A percentile compares a stretch with the other conserved stretches of the same genome.
phyloP scores from a whole-genome alignment of 371 early-diverging fungal species.

The Haplosporangium sp. region DNA sequence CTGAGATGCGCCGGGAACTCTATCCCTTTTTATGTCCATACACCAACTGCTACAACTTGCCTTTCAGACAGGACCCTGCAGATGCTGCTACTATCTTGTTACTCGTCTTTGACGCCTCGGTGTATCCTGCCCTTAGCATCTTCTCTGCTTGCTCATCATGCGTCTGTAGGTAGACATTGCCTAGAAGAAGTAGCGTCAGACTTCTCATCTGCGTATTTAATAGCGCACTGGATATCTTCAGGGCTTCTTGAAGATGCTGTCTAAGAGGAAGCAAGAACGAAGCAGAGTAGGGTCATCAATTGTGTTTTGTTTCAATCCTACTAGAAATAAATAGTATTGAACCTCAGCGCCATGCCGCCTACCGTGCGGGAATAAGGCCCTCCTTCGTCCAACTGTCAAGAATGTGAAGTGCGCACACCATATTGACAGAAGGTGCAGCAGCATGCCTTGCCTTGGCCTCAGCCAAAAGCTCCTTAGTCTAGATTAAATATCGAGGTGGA shows the following conservation, averaged over 20 bases:
- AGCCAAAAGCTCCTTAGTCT: conserved; percentile 25
- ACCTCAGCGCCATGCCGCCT: neutral
- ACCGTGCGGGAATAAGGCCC: conserved; percentile 43
- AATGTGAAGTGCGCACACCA: conserved; percentile 42
- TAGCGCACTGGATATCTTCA: conserved; percentile 32
- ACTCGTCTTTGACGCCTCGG: conserved; percentile 42
- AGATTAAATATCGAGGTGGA: too few relatives aligned
- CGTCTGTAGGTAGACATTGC: conserved; percentile 41
- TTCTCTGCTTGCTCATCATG: conserved; percentile 50
- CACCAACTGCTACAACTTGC: conserved; percentile 3
- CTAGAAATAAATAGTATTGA: neutral
- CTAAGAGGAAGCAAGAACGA: conserved; percentile 6
- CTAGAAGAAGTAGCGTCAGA: conserved; percentile 39
- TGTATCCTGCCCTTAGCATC: conserved; percentile 34
- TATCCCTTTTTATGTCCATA: too few relatives aligned
- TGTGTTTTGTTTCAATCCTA: too few relatives aligned
- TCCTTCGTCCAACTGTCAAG: conserved; percentile 43
- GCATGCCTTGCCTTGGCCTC: conserved; percentile 28
- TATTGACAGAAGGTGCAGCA: conserved; percentile 13
- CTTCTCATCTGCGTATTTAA: conserved; percentile 48
- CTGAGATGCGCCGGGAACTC: too few relatives aligned
- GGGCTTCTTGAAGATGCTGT: conserved; percentile 49
- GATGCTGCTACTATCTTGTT: conserved; percentile 37
- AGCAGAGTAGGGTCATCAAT: too few relatives aligned
- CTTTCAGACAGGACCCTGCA: conserved; percentile 47